These are phyloP conservation scores for Claviceps pusilla DNA, from an alignment of 2,329 filamentous ascomycete genomes.

Conservation along the genomic window DNA sequence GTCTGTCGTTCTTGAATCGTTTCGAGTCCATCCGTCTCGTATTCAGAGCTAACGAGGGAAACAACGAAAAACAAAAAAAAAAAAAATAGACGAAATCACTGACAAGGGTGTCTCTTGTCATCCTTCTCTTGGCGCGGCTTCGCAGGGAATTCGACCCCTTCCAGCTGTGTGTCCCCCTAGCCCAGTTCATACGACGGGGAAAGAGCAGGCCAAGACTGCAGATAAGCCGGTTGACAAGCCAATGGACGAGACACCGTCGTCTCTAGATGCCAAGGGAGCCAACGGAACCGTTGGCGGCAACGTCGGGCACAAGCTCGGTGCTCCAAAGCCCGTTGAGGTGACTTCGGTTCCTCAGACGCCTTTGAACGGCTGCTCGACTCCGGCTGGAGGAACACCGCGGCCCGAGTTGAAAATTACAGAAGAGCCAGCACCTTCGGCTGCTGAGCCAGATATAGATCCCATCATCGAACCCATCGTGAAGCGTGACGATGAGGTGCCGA, in stretches of 20 bases:
- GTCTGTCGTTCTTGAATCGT: too few relatives aligned
- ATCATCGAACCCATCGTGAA: conserved; percentile 14
- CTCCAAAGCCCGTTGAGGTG: conserved; percentile 11
- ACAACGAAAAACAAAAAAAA: too few relatives aligned
- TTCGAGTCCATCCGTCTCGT: background rate
- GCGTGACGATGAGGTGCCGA: conserved; percentile 12
- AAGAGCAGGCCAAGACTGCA: background rate
- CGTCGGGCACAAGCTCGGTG: conserved; percentile 8
- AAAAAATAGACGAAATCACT: too few relatives aligned
- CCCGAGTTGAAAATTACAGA: conserved; percentile 20
- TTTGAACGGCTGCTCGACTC: conserved; percentile 16
- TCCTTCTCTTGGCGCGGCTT: conserved; percentile 11
- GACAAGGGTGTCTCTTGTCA: too few relatives aligned
- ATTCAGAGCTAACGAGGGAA: background rate
- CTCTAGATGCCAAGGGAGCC: conserved; percentile 7
- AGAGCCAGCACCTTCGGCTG: conserved; percentile 8
- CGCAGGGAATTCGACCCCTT: conserved; percentile 8
- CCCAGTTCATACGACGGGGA: background rate
- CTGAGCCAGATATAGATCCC: conserved; percentile 10
- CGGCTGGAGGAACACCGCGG: conserved; percentile 20
- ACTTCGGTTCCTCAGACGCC: conserved; percentile 22
- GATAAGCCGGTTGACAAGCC: conserved; percentile 9
- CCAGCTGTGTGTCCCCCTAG: too few relatives aligned
- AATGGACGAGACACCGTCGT: background rate
- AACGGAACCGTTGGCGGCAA: conserved; percentile 6